Evolutionary conservation across 768 basidiomycete species (phyloP).

Genomic region (Leccinum pellstonianum): DNA sequence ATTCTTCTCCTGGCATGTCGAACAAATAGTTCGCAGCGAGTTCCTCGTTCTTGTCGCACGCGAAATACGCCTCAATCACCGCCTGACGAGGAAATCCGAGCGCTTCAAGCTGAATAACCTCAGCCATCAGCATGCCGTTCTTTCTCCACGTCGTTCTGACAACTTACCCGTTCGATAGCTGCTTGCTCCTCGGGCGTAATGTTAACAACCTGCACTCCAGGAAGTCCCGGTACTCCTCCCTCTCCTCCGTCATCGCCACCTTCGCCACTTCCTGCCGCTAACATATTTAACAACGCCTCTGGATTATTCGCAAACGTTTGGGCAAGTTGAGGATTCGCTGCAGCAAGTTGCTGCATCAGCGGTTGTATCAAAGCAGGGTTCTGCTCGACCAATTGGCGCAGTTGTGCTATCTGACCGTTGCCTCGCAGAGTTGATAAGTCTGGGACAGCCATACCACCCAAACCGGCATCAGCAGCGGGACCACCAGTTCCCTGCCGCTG

Average conservation of each 20-base stretch:
- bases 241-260: constrained; percentile 34
- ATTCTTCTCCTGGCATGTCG: constrained; percentile 60
- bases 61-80: constrained; percentile 89
- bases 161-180: constrained; percentile 83
- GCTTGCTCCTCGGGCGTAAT: constrained; percentile 86
- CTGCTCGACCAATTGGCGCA: constrained; percentile 67
- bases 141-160: background rate
- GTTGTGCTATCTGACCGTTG: constrained; percentile 64
- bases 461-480: constrained; percentile 27
- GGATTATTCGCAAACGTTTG: constrained; percentile 71
- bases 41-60: constrained; percentile 96
- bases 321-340: constrained; percentile 72
- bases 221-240: constrained; percentile 33
- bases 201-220: constrained; percentile 48
- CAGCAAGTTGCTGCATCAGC: constrained; percentile 78
- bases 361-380: constrained; percentile 82
- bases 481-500: constrained; percentile 28
- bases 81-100: constrained; percentile 84
- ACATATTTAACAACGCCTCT: constrained; percentile 58
- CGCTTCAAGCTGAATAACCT: constrained; percentile 62
- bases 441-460: constrained; percentile 26
- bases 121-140: constrained; percentile 3
- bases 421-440: constrained; percentile 56
- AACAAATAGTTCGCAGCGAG: constrained; percentile 93
- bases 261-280: constrained; percentile 43